Percentiles rank a stretch among this genome's conserved stretches.
Conservation (phyloP, 257 asterid genomes). For the Nicotiana undulata region DNA sequence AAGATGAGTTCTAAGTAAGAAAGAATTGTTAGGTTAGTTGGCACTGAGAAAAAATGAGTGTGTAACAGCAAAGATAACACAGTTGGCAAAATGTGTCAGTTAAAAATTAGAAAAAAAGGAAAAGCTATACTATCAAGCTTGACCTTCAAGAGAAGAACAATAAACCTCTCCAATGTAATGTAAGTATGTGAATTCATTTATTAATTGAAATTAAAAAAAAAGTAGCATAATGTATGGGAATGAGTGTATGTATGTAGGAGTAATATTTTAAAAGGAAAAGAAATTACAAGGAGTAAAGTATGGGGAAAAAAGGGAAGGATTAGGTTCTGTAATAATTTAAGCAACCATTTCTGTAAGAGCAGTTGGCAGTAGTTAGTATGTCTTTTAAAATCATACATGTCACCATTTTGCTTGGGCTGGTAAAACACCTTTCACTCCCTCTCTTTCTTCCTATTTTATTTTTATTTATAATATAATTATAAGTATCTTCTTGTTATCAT, state of each 20-base stretch:
- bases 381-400: constrained; percentile 47
- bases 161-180: constrained; percentile 50
- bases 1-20: constrained; percentile 9
- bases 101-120: constrained; percentile 10
- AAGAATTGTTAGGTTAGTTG: constrained; percentile 57
- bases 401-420: constrained; percentile 53
- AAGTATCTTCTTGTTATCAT: not conserved
- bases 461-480: too few species aligned
- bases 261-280: constrained; percentile 8
- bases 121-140: constrained; percentile 35
- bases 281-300: constrained; percentile 26
- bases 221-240: constrained; percentile 11
- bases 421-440: constrained; percentile 22
- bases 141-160: constrained; percentile 79
- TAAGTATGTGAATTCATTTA: constrained; percentile 4
- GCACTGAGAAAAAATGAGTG: constrained; percentile 61
- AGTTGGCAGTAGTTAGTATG: constrained; percentile 69
- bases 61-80: constrained; percentile 71
- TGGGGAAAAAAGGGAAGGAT: constrained; percentile 23
- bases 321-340: constrained; percentile 67
- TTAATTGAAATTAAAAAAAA: constrained; percentile 13
- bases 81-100: constrained; percentile 89
- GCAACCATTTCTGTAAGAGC: constrained; percentile 41
- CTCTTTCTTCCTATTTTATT: not conserved
- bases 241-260: not conserved